A percentile compares a stretch with the other conserved stretches of the same genome.
Conservation (phyloP, 495 filamentous ascomycete species). For the Xylaria bambusicola region DNA sequence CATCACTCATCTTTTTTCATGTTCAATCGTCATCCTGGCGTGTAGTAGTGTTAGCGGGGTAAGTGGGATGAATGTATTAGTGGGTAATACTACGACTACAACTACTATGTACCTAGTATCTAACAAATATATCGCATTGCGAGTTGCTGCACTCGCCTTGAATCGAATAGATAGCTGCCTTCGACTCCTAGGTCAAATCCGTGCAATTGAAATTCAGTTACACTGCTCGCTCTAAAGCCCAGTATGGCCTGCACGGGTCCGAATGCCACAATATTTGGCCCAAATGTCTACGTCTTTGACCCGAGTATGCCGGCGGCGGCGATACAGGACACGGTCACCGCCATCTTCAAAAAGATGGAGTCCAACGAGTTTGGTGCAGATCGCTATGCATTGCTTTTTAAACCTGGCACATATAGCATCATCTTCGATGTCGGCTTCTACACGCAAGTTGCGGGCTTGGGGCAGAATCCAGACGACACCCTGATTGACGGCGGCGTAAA, state of each 20-base stretch:
- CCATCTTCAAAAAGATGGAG: conserved; percentile 37
- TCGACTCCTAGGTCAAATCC: no score
- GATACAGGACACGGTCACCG: conserved; percentile 27
- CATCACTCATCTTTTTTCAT: no score
- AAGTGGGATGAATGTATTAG: no score
- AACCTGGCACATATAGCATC: conserved; percentile 31
- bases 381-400: conserved; percentile 34
- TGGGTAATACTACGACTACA: no score
- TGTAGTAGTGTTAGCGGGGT: no score
- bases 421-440: conserved; percentile 38
- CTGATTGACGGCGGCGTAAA: conserved; percentile 34
- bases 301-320: conserved; percentile 25
- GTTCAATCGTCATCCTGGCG: no score
- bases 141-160: no score
- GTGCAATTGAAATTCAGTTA: no score
- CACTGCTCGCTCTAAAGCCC: not conserved
- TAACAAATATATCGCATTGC: no score
- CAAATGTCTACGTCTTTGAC: conserved; percentile 34
- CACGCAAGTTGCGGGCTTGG: conserved; percentile 33
- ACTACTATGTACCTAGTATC: no score
- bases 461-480: conserved; percentile 31
- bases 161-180: no score
- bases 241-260: conserved; percentile 12
- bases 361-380: conserved; percentile 35
- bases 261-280: conserved; percentile 31